Evolutionary conservation across 345 rosid genomes (phyloP).

Genomic region (Erysimum cheiranthoides): DNA sequence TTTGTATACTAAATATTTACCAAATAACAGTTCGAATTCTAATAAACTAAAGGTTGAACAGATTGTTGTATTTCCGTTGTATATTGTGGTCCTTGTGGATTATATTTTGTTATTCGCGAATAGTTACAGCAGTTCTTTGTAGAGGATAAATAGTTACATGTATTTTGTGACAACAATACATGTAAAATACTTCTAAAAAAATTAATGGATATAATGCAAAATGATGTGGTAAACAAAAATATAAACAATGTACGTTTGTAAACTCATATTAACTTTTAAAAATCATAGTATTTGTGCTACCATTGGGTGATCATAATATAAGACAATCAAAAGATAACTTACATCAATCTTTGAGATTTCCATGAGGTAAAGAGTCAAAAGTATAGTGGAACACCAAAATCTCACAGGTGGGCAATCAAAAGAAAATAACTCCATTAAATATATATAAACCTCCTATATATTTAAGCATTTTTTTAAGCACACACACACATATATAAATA

Average conservation of each 20-base stretch:
- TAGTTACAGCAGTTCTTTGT: not conserved
- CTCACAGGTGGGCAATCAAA: conserved; percentile 31
- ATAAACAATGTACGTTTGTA: not conserved
- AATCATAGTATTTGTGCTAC: conserved; percentile 13
- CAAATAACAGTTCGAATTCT: too few relatives aligned
- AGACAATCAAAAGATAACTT: conserved; percentile 35
- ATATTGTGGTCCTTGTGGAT: not conserved
- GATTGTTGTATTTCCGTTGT: not conserved
- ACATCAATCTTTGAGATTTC: conserved; percentile 43
- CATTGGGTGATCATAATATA: conserved; percentile 34
- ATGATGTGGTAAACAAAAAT: conserved; percentile 3
- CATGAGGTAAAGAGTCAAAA: conserved; percentile 46
- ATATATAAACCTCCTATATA: conserved; percentile 14
- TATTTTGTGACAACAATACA: too few relatives aligned
- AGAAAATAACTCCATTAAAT: conserved; percentile 36
- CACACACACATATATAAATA: too few relatives aligned
- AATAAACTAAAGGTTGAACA: not conserved
- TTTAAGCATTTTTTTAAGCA: conserved; percentile 18
- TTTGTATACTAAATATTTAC: too few relatives aligned
- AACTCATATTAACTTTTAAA: not conserved
- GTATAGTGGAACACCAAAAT: conserved; percentile 43
- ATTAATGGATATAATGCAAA: conserved; percentile 4
- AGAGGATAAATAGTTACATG: not conserved
- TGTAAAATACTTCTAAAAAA: not conserved
- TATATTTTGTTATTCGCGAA: not conserved